phyloP scores from a whole-genome alignment of 257 asterid species.

The Haberlea rhodopensis region DNA sequence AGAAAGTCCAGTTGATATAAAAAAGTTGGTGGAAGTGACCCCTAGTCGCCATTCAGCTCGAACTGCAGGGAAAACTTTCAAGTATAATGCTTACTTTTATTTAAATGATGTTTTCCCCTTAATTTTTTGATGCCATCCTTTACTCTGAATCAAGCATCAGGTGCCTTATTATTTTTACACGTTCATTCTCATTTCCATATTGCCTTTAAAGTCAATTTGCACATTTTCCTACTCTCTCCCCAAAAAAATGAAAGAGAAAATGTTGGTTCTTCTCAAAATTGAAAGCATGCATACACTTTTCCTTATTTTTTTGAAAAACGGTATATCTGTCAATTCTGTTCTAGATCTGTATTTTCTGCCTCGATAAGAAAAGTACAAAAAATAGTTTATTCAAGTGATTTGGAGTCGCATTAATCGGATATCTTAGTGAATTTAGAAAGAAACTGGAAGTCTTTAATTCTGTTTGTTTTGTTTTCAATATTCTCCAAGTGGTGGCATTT shows the following conservation, averaged over 20 bases:
- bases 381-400: conserved; percentile 12
- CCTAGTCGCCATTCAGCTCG: conserved; percentile 73
- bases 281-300: conserved; percentile 3
- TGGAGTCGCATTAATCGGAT: background rate
- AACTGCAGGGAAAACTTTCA: conserved; percentile 60
- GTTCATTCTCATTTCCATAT: conserved; percentile 7
- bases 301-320: background rate
- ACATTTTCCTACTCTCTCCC: background rate
- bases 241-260: background rate
- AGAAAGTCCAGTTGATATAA: conserved; percentile 44
- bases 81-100: conserved; percentile 37
- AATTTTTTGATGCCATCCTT: conserved; percentile 21
- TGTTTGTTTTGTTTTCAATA: conserved; percentile 5
- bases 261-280: background rate
- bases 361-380: conserved; percentile 7
- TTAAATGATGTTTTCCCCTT: conserved; percentile 12
- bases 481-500: conserved; percentile 7
- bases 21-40: conserved; percentile 44
- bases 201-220: background rate
- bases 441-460: conserved; percentile 3
- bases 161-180: conserved; percentile 12
- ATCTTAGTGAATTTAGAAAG: conserved; percentile 9
- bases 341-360: background rate
- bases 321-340: too few species aligned
- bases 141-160: conserved; percentile 7